Evolutionary conservation across 2,329 filamentous ascomycete genomes (phyloP), one percentile per base, ranked within the genome.

Genomic region (Monilinia vaccinii-corymbosi): DNA sequence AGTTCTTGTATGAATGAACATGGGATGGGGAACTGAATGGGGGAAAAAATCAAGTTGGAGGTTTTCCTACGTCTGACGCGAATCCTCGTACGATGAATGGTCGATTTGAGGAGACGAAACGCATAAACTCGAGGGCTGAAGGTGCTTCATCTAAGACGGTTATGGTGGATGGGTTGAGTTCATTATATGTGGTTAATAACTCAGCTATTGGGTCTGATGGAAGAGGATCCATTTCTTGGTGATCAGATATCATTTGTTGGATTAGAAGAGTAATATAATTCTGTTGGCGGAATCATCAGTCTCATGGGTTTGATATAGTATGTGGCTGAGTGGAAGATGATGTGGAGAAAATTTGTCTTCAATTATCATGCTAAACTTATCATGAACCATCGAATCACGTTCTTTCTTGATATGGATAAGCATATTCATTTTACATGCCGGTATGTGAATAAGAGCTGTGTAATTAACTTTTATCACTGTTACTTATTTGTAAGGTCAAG

Each of bases 81-180:
- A 79, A 87, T 10, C 78, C 75, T 42, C 86, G 79, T 32, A 92
- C 76, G 3, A 93, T 81, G 66, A 93, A 92, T 0, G 89, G 89
- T 1, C 83, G 81, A 70, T 93, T 94, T 40, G 77, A 79, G 18
- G 86, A 80, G 23, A 92, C 88, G 72, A 84, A 87, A 68, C 87
- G 82, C 84, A 91, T 87, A 71, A 93, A 93, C 69, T 92, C 86
- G 7, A 94, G 79, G 0, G 89, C 81, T 32, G 85, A 88, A 4
- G 89, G 89, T 52, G 86, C 82, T 46, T 81, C 76, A 16, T 76
- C 47, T 3, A 91, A 77, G 66, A 85, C 83, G 49, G 87, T 81
- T 60, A 91, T 77, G 18, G 69, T 67, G 25, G 75, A 71, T 60
- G 78, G 73, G 69, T 93, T 93, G 58, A 92, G 80, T 65, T 91